These are phyloP conservation scores for Fraxinus ornus DNA, from an alignment of 305 asterid species.

Conservation along the genomic window DNA sequence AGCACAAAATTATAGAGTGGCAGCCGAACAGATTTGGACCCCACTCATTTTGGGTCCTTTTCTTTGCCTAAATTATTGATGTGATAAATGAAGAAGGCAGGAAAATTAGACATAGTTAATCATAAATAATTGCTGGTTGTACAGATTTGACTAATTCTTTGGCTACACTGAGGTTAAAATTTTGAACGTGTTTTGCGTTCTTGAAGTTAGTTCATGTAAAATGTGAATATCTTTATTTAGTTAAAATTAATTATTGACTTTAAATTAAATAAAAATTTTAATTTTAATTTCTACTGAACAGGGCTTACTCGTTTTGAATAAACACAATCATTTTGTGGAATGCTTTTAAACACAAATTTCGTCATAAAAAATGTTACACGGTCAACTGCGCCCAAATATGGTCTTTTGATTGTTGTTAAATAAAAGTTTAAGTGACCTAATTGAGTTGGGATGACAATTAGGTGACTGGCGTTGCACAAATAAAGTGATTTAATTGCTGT, in stretches of 20 bases:
- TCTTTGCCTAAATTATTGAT: background rate
- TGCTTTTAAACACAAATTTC: background rate
- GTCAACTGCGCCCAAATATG: no score
- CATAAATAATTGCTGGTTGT: background rate
- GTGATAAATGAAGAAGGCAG: background rate
- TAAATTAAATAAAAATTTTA: no score
- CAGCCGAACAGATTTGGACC: background rate
- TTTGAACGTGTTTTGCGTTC: background rate
- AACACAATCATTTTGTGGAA: background rate
- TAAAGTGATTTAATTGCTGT: background rate
- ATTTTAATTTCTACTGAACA: no score
- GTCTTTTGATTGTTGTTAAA: no score
- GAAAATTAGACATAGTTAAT: no score
- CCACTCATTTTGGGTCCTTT: background rate
- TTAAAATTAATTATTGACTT: no score
- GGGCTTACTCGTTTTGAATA: background rate
- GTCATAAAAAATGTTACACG: background rate
- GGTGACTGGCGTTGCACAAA: background rate
- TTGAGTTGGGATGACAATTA: background rate
- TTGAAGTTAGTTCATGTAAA: background rate
- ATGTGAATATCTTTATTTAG: no score
- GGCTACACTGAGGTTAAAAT: background rate
- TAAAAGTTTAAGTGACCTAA: background rate
- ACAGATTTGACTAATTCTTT: background rate
- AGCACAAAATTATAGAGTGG: background rate